A percentile compares a stretch with the other conserved stretches of the same genome.
These are phyloP conservation scores for Auricularia sp. DNA, from an alignment of 768 basidiomycete genomes.

Conservation along the genomic window DNA sequence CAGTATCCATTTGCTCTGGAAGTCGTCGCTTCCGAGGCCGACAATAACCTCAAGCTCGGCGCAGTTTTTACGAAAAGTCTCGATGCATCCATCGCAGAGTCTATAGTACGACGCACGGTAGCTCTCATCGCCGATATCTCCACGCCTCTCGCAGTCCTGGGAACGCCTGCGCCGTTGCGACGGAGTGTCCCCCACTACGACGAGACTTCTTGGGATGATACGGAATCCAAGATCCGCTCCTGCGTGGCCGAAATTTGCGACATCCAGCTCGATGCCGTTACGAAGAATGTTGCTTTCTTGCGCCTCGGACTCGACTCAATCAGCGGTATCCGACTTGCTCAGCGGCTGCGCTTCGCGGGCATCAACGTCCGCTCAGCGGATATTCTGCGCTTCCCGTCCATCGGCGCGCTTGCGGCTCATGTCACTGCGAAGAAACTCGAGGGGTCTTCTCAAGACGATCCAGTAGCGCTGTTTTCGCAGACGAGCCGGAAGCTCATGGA, in stretches of 20 bases:
- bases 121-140: neutral
- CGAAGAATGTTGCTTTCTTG: neutral
- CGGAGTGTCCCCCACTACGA: neutral
- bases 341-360: neutral
- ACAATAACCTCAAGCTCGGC: neutral
- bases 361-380: neutral
- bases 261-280: neutral
- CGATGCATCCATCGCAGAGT: neutral
- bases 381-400: neutral
- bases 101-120: neutral
- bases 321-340: neutral
- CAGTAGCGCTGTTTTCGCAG: neutral
- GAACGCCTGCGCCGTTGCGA: neutral
- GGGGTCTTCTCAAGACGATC: neutral
- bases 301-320: conserved; percentile 1
- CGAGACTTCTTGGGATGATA: neutral
- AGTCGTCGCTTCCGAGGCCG: neutral
- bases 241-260: neutral
- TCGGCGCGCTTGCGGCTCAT: neutral
- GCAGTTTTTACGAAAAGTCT: neutral
- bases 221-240: neutral
- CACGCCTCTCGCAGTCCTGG: neutral
- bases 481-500: neutral
- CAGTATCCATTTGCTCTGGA: neutral
- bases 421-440: neutral